phyloP scores from a whole-genome alignment of 2,329 filamentous ascomycete genomes.

The Aspergillus luchuensis region DNA sequence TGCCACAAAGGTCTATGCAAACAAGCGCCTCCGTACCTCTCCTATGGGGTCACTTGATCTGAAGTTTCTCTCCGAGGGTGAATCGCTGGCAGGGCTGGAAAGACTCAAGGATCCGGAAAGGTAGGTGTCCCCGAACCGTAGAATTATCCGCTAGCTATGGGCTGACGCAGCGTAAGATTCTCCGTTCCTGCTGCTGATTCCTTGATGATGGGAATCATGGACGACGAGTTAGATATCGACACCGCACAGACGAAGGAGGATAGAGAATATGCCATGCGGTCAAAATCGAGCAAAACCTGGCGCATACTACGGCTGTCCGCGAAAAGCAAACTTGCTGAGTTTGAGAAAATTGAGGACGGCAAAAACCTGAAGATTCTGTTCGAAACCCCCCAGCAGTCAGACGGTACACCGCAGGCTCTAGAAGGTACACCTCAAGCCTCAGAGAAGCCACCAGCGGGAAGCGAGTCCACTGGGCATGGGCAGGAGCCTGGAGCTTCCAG shows the following conservation, averaged over 20 bases:
- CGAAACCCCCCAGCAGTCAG: conserved; percentile 29
- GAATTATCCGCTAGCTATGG: background rate
- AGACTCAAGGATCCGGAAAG: conserved; percentile 66
- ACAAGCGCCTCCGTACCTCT: conserved; percentile 68
- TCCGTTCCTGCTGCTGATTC: conserved; percentile 68
- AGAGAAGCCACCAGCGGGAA: conserved; percentile 23
- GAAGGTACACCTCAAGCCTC: conserved; percentile 26
- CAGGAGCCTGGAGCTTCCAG: conserved; percentile 10
- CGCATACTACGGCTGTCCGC: conserved; percentile 80
- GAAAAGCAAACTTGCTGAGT: conserved; percentile 69
- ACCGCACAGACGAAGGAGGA: conserved; percentile 70
- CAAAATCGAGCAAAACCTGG: conserved; percentile 89
- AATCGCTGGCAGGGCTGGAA: conserved; percentile 64
- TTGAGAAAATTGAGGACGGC: conserved; percentile 85
- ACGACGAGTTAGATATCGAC: conserved; percentile 82
- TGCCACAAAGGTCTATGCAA: conserved; percentile 67
- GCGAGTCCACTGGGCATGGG: conserved; percentile 11
- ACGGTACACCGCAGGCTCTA: conserved; percentile 20
- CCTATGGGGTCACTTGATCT: conserved; percentile 75
- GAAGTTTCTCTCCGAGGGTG: conserved; percentile 72
- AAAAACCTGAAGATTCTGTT: conserved; percentile 64
- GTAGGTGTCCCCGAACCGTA: conserved; percentile 35
- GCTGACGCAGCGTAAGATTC: conserved; percentile 52
- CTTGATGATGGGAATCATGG: conserved; percentile 72
- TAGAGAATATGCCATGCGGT: conserved; percentile 61